A percentile compares a stretch with the other conserved stretches of the same genome.
phyloP scores from a whole-genome alignment of 352 stramenopile genomes.

The Stramenopiles sp. region DNA sequence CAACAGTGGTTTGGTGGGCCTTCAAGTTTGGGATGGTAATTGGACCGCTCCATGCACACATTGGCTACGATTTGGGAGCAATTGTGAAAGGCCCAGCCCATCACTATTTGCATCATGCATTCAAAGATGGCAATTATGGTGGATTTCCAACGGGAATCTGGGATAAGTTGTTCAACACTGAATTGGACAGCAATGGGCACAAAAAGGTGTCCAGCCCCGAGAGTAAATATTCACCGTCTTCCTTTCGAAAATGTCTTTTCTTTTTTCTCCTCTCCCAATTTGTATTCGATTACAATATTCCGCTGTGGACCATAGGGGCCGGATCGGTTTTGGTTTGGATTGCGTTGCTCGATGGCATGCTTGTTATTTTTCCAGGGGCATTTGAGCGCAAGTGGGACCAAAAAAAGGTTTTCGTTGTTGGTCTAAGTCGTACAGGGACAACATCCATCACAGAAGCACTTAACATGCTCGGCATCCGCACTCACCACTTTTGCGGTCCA shows the following conservation, averaged over 20 bases:
- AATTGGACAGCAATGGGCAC: background rate
- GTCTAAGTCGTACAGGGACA: background rate
- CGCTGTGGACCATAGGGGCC: background rate
- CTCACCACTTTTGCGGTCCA: background rate
- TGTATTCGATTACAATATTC: background rate
- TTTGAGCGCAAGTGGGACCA: background rate
- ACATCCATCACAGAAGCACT: background rate
- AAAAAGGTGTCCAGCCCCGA: background rate
- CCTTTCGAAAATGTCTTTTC: too few species aligned
- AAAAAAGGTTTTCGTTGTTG: background rate
- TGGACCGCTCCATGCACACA: background rate
- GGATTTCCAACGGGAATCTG: background rate
- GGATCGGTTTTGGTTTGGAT: background rate
- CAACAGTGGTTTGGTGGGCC: background rate
- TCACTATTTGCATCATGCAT: slow-evolving; percentile 5
- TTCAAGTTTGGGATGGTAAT: slow-evolving; percentile 6
- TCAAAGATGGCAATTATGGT: background rate
- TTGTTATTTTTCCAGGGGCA: background rate
- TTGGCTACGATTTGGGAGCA: background rate
- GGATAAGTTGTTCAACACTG: background rate
- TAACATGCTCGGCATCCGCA: background rate
- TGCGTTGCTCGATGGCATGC: background rate
- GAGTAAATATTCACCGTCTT: background rate
- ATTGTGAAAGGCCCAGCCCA: background rate
- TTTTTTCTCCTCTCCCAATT: background rate